phyloP scores from a whole-genome alignment of 257 asterid species.

The Solanum okadae region DNA sequence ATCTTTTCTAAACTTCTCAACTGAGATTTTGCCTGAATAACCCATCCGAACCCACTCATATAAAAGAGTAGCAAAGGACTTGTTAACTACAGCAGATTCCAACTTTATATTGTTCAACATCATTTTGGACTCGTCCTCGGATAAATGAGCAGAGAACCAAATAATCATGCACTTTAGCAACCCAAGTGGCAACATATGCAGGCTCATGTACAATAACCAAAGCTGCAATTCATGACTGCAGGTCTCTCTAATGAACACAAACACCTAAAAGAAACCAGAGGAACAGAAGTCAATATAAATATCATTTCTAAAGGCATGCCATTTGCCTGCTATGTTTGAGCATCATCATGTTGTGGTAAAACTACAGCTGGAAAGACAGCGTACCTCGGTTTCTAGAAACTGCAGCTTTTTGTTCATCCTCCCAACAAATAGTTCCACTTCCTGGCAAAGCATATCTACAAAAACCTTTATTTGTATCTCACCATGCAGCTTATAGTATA shows the following conservation, averaged over 20 bases:
- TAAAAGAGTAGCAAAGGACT: slow-evolving; percentile 30
- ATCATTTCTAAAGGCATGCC: background rate
- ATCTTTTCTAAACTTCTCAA: slow-evolving; percentile 39
- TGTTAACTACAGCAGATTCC: slow-evolving; percentile 30
- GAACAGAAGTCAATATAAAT: slow-evolving; percentile 20
- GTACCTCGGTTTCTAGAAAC: slow-evolving; percentile 64
- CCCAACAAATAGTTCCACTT: slow-evolving; percentile 39
- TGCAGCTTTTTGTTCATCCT: slow-evolving; percentile 34
- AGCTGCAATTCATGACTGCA: slow-evolving; percentile 55
- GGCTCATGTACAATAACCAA: slow-evolving; percentile 57
- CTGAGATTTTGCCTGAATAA: slow-evolving; percentile 64
- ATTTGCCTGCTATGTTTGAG: background rate
- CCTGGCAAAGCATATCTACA: slow-evolving; percentile 42
- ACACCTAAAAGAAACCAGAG: slow-evolving; percentile 50
- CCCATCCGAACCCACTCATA: slow-evolving; percentile 46
- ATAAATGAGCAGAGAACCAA: slow-evolving; percentile 69
- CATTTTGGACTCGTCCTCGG: slow-evolving; percentile 41
- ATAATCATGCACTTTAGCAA: slow-evolving; percentile 48
- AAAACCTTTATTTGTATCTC: slow-evolving; percentile 28
- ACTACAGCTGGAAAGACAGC: background rate
- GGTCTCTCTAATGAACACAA: slow-evolving; percentile 38
- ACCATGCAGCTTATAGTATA: slow-evolving; percentile 33
- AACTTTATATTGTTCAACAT: slow-evolving; percentile 37
- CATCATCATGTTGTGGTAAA: background rate
- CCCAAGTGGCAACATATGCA: slow-evolving; percentile 76